These are phyloP conservation scores for Collariella sp. DNA, from an alignment of 495 filamentous ascomycete species.

Conservation along the genomic window DNA sequence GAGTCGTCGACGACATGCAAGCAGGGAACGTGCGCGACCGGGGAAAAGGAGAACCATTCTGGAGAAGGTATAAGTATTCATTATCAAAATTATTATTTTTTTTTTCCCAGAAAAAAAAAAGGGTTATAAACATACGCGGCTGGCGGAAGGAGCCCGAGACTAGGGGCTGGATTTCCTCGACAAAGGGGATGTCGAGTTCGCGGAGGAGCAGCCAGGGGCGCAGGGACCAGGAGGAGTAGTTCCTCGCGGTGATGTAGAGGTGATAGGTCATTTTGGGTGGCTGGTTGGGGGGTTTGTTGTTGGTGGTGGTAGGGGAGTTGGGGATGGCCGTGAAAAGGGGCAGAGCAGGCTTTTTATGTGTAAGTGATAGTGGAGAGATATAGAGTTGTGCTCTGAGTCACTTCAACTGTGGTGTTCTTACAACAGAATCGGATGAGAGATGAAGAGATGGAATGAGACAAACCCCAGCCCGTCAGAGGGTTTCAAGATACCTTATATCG, in stretches of 20 bases:
- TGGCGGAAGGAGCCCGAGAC: constrained; percentile 11
- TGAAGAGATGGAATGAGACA: no score
- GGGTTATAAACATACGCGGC: constrained; percentile 12
- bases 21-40: constrained; percentile 27
- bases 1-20: constrained; percentile 15
- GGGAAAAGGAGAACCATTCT: constrained; percentile 24
- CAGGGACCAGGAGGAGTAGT: constrained; percentile 32
- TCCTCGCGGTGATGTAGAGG: constrained; percentile 30
- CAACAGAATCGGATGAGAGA: no score
- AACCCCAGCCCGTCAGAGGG: no score
- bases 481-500: neutral
- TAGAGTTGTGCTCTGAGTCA: no score
- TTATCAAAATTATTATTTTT: no score
- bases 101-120: no score
- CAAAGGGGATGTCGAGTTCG: constrained; percentile 24
- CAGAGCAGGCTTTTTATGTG: no score
- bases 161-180: constrained; percentile 17
- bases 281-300: neutral
- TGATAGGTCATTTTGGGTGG: constrained; percentile 15
- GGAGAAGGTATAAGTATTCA: no score
- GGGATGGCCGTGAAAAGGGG: neutral
- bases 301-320: neutral
- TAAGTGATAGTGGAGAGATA: no score
- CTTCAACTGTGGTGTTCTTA: no score
- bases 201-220: constrained; percentile 28